Conservation (phyloP, 2,329 filamentous ascomycete species). For the Fusarium scirpi region DNA sequence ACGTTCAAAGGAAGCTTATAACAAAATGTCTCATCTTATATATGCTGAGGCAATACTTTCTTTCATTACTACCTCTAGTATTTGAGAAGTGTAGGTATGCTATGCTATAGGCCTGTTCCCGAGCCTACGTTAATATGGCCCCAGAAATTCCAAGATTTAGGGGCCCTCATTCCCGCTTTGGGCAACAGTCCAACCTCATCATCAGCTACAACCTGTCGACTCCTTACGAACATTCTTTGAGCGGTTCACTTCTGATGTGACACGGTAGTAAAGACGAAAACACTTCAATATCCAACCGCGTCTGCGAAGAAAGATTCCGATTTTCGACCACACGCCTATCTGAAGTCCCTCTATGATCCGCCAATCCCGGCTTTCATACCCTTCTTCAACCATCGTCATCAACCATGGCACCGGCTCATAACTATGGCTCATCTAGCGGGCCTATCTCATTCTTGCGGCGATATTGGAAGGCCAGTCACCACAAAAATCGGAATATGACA, state of each 20-base stretch:
- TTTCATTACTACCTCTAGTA: not conserved
- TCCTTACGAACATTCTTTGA: slow-evolving; percentile 5
- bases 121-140: slow-evolving; percentile 1
- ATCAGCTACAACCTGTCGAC: slow-evolving; percentile 19
- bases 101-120: not conserved
- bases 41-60: not conserved
- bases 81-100: not conserved
- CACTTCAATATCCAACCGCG: not conserved
- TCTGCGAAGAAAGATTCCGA: too few species aligned
- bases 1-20: not conserved
- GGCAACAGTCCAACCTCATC: slow-evolving; percentile 23
- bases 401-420: slow-evolving; percentile 46
- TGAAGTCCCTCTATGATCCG: slow-evolving; percentile 22
- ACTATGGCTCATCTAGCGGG: slow-evolving; percentile 29
- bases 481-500: not conserved
- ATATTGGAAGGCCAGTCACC: slow-evolving; percentile 60
- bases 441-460: slow-evolving; percentile 52
- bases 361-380: slow-evolving; percentile 13
- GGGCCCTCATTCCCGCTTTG: slow-evolving; percentile 16
- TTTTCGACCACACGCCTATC: not conserved
- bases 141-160: slow-evolving; percentile 27
- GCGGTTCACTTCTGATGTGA: not conserved
- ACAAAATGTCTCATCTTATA: not conserved
- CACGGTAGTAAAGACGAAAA: not conserved
- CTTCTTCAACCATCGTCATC: slow-evolving; percentile 3